These are phyloP conservation scores for Eleusine indica DNA, from an alignment of 176 grass and related monocot species.

Conservation along the genomic window DNA sequence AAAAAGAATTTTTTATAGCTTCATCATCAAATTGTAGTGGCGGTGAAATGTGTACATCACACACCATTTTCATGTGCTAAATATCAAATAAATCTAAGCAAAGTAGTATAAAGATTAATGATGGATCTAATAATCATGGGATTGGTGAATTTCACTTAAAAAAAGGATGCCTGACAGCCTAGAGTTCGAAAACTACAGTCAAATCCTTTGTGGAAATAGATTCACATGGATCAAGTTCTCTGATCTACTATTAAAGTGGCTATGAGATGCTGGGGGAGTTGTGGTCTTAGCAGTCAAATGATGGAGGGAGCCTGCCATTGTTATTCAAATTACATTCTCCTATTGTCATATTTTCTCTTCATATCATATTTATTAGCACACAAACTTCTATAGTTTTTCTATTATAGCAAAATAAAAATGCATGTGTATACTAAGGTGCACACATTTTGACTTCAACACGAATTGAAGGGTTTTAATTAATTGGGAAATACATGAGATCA, in stretches of 20 bases:
- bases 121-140: background rate
- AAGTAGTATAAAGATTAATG: background rate
- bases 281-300: background rate
- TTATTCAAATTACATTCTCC: background rate
- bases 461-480: background rate
- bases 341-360: background rate
- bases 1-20: background rate
- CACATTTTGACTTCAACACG: constrained; percentile 1
- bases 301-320: no score
- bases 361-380: background rate
- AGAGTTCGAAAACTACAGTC: background rate
- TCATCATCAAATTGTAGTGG: background rate
- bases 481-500: background rate
- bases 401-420: background rate
- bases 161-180: background rate
- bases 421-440: background rate
- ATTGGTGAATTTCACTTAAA: background rate
- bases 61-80: background rate
- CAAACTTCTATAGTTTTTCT: background rate
- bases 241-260: background rate
- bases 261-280: background rate
- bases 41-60: background rate
- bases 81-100: background rate
- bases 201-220: background rate
- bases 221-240: background rate